Evolutionary conservation across 2,329 filamentous ascomycete genomes (phyloP).

Genomic region (Rachicladosporium sp.): DNA sequence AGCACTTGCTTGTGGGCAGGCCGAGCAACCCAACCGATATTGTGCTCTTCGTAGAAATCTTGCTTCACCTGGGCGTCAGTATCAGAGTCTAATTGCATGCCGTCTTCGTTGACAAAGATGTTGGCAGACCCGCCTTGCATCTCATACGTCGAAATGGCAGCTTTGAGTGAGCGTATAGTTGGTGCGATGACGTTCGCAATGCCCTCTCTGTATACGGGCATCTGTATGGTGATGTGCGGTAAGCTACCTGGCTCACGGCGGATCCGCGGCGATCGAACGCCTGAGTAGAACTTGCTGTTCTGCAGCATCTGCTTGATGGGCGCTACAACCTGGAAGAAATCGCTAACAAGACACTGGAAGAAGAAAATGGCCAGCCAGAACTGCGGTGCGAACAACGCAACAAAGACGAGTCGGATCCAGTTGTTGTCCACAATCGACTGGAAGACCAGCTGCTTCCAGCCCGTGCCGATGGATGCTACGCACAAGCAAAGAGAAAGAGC

Average conservation of each 20-base stretch:
- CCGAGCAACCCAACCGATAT: slow-evolving; percentile 38
- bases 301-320: slow-evolving; percentile 32
- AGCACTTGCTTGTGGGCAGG: slow-evolving; percentile 41
- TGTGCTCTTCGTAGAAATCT: slow-evolving; percentile 39
- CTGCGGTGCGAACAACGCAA: slow-evolving; percentile 41
- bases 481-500: slow-evolving; percentile 42
- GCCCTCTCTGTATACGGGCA: slow-evolving; percentile 32
- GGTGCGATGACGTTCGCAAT: slow-evolving; percentile 27
- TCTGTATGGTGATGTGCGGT: slow-evolving; percentile 44
- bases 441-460: slow-evolving; percentile 43
- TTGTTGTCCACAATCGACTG: slow-evolving; percentile 42
- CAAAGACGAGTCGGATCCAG: slow-evolving; percentile 43
- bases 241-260: slow-evolving; percentile 23
- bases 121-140: slow-evolving; percentile 51
- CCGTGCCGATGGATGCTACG: slow-evolving; percentile 42
- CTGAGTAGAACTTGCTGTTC: slow-evolving; percentile 37
- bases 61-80: slow-evolving; percentile 32
- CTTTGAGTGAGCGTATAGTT: slow-evolving; percentile 27
- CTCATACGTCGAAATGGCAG: slow-evolving; percentile 39
- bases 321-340: slow-evolving; percentile 30
- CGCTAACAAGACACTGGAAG: slow-evolving; percentile 33
- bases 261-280: slow-evolving; percentile 27
- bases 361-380: slow-evolving; percentile 47
- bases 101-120: slow-evolving; percentile 58
- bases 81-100: slow-evolving; percentile 47